phyloP scores from a whole-genome alignment of 371 early-diverging fungal species.

The Batrachochytrium dendrobatidis region DNA sequence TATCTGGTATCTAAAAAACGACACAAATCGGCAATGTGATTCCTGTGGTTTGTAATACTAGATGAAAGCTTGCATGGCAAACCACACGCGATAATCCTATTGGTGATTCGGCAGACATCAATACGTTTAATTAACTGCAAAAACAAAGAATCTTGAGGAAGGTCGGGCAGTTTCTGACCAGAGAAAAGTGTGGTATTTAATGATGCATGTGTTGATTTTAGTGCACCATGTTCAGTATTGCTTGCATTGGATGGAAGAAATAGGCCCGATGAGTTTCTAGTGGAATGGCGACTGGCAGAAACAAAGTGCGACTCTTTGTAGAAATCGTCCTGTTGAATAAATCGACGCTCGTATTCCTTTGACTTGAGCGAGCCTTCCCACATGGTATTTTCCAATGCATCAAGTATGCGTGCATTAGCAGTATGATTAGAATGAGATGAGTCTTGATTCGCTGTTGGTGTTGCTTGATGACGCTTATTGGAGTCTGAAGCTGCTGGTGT shows the following conservation, averaged over 20 bases:
- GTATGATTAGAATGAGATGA: too few species aligned
- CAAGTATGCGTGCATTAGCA: too few species aligned
- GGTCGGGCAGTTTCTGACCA: too few species aligned
- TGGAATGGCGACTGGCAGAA: background rate
- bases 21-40: constrained; percentile 39
- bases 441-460: too few species aligned
- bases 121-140: constrained; percentile 17
- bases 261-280: too few species aligned
- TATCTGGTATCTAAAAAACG: constrained; percentile 40
- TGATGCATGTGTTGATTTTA: too few species aligned
- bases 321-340: background rate
- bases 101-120: constrained; percentile 38
- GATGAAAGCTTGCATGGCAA: constrained; percentile 30
- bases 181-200: too few species aligned
- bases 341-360: background rate
- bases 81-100: constrained; percentile 39
- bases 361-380: background rate
- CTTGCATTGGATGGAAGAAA: too few species aligned
- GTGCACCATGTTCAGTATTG: too few species aligned
- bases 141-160: constrained; percentile 23
- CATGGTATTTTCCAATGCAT: too few species aligned
- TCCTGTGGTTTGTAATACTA: constrained; percentile 24
- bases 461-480: too few species aligned
- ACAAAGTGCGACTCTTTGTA: background rate
- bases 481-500: too few species aligned